Base-by-base conservation (phyloP, 1,139 yeast species). In the Candida labiduridarum region DNA sequence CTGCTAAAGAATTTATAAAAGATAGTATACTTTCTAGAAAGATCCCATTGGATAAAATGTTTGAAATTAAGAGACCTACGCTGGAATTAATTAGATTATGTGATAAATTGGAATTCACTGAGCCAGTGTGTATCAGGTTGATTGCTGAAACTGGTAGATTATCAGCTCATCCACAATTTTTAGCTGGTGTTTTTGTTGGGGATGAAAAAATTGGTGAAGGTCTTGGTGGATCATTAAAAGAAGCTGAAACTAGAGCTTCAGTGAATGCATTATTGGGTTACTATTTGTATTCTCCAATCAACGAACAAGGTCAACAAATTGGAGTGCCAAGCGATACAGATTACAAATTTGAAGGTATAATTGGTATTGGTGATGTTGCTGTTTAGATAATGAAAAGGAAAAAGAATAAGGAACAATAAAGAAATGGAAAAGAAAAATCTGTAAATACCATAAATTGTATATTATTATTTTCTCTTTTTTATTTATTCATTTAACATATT, bases 101-200 rank as follows among this genome's bases (percentile, higher is more conserved):
- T 63, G 85, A 84, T 54, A 84, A 94, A 58, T 88, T 92, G 63
- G 82, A 83, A n/a, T 75, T 92, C 56, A 80, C 80, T 49, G 80
- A 82, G 31, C 97, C 97, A 22, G 78, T 88, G 6, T 84, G 73
- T 55, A 65, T 92, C 39, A 84, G 96, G 65, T 79, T 95, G 53
- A 74, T 94, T 53, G 94, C 96, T 30, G 99, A 94, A 70, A 87
- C 96, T 29, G 99, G 99, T 66, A 82, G 99, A 68, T 75, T 78
- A 61, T 84, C 97, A 3, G 82, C 83, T 52, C 84, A 89, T 50
- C 96, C 99, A 25, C 86, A 91, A 42, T 94, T 82, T 62, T 89
- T 92, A 15, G 96, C 94, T 34, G 98, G 97, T 48, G 96, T 90
- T 1, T 94, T 91, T 68, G 79, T 87, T 51, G 98, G 97, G 34